phyloP scores from a whole-genome alignment of 1,139 yeast genomes.

The Suhomyces anneliseae region DNA sequence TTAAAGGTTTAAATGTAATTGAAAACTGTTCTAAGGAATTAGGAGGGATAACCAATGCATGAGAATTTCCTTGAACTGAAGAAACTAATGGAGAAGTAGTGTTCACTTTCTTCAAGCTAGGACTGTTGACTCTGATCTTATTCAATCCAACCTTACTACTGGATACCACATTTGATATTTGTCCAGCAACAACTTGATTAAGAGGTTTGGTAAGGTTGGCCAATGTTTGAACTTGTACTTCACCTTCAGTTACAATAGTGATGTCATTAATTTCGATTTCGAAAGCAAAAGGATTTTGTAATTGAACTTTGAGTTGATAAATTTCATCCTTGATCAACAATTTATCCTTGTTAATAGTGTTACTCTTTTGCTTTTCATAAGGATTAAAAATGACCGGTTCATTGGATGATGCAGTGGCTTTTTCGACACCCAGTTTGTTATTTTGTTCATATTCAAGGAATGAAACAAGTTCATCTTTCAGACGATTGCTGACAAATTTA shows the following conservation, averaged over 20 bases:
- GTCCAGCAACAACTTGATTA: conserved; percentile 2
- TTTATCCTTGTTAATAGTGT: conserved; percentile 26
- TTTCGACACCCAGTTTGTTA: conserved; percentile 12
- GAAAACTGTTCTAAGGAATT: conserved; percentile 32
- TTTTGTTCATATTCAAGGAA: conserved; percentile 30
- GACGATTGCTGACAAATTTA: conserved; percentile 27
- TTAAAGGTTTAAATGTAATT: conserved; percentile 37
- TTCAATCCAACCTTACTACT: not conserved
- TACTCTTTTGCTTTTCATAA: conserved; percentile 20
- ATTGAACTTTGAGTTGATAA: conserved; percentile 50
- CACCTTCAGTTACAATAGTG: conserved; percentile 37
- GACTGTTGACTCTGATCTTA: conserved; percentile 1
- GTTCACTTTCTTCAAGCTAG: not conserved
- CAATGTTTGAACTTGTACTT: conserved; percentile 30
- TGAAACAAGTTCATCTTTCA: conserved; percentile 32
- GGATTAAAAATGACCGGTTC: conserved; percentile 35
- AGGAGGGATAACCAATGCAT: conserved; percentile 24
- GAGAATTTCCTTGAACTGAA: conserved; percentile 1
- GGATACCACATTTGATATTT: not conserved
- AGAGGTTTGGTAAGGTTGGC: conserved; percentile 11
- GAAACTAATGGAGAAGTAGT: conserved; percentile 2
- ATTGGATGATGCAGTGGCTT: conserved; percentile 2
- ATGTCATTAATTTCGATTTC: conserved; percentile 64
- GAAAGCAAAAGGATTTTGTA: conserved; percentile 83
- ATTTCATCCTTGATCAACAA: conserved; percentile 57